phyloP scores from a whole-genome alignment of 345 rosid genomes.

The Boechera stricta region DNA sequence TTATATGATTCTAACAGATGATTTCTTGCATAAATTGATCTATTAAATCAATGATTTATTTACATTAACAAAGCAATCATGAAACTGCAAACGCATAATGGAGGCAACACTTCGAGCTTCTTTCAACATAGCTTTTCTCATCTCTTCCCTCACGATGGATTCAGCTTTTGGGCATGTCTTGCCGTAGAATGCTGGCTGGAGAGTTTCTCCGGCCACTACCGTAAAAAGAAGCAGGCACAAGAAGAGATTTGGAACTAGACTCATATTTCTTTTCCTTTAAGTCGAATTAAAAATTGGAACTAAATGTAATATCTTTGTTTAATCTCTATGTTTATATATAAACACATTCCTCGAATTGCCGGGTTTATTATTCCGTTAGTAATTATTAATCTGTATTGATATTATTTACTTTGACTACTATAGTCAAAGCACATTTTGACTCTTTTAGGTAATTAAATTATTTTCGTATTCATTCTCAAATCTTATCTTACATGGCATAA shows the following conservation, averaged over 20 bases:
- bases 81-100: slow-evolving; percentile 93
- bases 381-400: neutral
- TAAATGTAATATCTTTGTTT: too few relatives aligned
- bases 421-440: neutral
- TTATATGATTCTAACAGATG: neutral
- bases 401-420: slow-evolving; percentile 18
- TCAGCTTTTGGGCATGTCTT: slow-evolving; percentile 74
- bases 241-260: slow-evolving; percentile 26
- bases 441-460: neutral
- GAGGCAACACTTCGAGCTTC: slow-evolving; percentile 86
- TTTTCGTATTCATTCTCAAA: too few relatives aligned
- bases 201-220: slow-evolving; percentile 40
- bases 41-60: neutral
- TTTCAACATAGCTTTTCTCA: slow-evolving; percentile 58
- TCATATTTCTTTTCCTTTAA: neutral
- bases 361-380: neutral
- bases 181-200: slow-evolving; percentile 61
- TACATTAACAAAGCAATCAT: slow-evolving; percentile 89
- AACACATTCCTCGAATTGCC: neutral
- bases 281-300: neutral
- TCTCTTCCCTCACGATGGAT: slow-evolving; percentile 55
- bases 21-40: neutral
- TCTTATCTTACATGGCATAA: neutral
- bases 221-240: neutral
- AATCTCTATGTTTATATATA: neutral